Percentiles rank a stretch among this genome's conserved stretches.
phyloP scores from a whole-genome alignment of 805 yeast species.

The Nakazawaea ambrosiae region DNA sequence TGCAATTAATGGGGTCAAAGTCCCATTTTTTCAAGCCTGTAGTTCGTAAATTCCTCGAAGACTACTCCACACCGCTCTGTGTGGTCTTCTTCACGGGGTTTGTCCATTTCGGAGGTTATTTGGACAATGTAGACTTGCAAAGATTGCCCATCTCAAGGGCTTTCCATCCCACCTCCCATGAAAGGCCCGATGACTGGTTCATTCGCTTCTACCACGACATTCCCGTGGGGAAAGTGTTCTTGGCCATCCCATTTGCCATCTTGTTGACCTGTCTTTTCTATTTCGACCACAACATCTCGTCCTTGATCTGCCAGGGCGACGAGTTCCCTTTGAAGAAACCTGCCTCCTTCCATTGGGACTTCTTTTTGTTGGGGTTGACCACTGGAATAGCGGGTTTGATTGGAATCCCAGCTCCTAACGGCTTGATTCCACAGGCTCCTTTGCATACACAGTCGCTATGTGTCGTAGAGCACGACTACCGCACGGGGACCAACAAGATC shows the following conservation, averaged over 20 bases:
- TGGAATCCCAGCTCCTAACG: slow-evolving; percentile 96
- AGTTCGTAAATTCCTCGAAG: slow-evolving; percentile 66
- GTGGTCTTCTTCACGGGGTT: slow-evolving; percentile 92
- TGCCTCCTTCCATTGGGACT: slow-evolving; percentile 89
- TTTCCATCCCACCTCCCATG: slow-evolving; percentile 61
- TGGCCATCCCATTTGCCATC: slow-evolving; percentile 91
- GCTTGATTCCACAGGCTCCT: slow-evolving; percentile 96
- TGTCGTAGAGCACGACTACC: slow-evolving; percentile 36
- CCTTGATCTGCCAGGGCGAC: slow-evolving; percentile 84
- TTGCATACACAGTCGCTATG: slow-evolving; percentile 77
- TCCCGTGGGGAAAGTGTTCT: slow-evolving; percentile 66
- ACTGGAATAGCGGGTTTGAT: slow-evolving; percentile 83
- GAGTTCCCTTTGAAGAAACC: slow-evolving; percentile 82
- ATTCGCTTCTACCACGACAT: slow-evolving; percentile 67
- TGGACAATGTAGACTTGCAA: slow-evolving; percentile 49
- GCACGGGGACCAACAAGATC: slow-evolving; percentile 24
- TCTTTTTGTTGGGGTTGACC: slow-evolving; percentile 72
- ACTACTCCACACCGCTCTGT: slow-evolving; percentile 77
- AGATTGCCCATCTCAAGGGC: slow-evolving; percentile 64
- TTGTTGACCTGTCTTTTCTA: slow-evolving; percentile 79
- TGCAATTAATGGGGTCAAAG: slow-evolving; percentile 48
- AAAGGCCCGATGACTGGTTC: slow-evolving; percentile 63
- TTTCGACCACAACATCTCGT: slow-evolving; percentile 93
- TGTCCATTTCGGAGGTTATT: slow-evolving; percentile 80
- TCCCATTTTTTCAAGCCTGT: slow-evolving; percentile 55